phyloP scores from a whole-genome alignment of 345 rosid genomes.

The Moricandia moricandioides region DNA sequence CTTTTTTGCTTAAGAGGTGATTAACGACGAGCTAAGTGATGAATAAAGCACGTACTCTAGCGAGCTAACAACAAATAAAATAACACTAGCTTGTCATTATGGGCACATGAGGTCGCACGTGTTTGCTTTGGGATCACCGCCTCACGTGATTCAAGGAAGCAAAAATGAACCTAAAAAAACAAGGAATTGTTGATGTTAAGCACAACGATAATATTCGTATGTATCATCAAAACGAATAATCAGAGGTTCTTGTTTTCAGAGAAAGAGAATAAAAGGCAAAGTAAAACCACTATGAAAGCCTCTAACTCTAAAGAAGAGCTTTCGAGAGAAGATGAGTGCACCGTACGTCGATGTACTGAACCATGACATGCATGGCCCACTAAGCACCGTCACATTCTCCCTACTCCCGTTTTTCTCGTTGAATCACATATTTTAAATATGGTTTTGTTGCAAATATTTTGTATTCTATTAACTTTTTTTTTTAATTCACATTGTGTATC shows the following conservation, averaged over 20 bases:
- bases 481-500: background rate
- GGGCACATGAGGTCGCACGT: constrained; percentile 43
- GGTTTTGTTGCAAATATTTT: background rate
- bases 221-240: constrained; percentile 18
- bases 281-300: constrained; percentile 16
- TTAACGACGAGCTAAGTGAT: too few relatives aligned
- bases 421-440: background rate
- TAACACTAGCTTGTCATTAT: constrained; percentile 24
- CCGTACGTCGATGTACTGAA: constrained; percentile 32
- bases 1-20: constrained; percentile 5
- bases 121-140: constrained; percentile 38
- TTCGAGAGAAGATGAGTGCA: background rate
- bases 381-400: constrained; percentile 29
- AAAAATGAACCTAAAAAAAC: background rate
- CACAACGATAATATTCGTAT: constrained; percentile 29
- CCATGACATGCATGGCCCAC: constrained; percentile 21
- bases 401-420: constrained; percentile 14
- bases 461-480: background rate
- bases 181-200: constrained; percentile 5
- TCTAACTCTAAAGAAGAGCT: constrained; percentile 5
- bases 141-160: constrained; percentile 25
- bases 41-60: constrained; percentile 19
- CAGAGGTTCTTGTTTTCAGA: constrained; percentile 15
- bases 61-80: constrained; percentile 6
- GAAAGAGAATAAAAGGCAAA: background rate